Percentiles rank a stretch among this genome's conserved stretches.
Conservation (phyloP, 441 rosid genomes). For the Pelargonium cotyledonis region DNA sequence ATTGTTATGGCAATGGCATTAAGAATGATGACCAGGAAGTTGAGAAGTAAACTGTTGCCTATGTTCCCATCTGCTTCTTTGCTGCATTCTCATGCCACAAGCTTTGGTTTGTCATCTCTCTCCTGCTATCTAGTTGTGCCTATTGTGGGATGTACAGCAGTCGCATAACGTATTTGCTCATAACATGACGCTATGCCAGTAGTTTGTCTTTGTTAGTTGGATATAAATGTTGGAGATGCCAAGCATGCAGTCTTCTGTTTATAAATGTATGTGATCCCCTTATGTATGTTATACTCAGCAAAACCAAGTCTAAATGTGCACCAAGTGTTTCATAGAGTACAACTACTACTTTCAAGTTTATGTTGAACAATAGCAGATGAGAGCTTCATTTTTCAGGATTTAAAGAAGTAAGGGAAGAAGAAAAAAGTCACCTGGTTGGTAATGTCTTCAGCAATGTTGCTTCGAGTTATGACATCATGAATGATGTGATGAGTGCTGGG, state of each 20-base stretch:
- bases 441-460: constrained; percentile 87
- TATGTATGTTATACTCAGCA: neutral
- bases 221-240: neutral
- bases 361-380: neutral
- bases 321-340: neutral
- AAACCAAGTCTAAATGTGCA: neutral
- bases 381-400: constrained; percentile 49
- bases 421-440: constrained; percentile 73
- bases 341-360: neutral
- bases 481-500: constrained; percentile 95
- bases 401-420: constrained; percentile 79
- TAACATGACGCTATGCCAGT: neutral
- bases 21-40: constrained; percentile 35
- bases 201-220: neutral
- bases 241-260: neutral
- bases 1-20: constrained; percentile 45
- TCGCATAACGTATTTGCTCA: neutral
- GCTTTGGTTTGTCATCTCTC: constrained; percentile 54
- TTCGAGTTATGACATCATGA: constrained; percentile 90
- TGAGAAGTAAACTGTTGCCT: constrained; percentile 37
- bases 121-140: no score
- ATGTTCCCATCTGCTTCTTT: constrained; percentile 39
- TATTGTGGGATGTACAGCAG: neutral
- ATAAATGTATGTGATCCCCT: neutral
- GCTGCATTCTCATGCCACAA: constrained; percentile 84